Evolutionary conservation across 169 alveolate species (phyloP).

Genomic region (Haemoproteus tartakovskyi): DNA sequence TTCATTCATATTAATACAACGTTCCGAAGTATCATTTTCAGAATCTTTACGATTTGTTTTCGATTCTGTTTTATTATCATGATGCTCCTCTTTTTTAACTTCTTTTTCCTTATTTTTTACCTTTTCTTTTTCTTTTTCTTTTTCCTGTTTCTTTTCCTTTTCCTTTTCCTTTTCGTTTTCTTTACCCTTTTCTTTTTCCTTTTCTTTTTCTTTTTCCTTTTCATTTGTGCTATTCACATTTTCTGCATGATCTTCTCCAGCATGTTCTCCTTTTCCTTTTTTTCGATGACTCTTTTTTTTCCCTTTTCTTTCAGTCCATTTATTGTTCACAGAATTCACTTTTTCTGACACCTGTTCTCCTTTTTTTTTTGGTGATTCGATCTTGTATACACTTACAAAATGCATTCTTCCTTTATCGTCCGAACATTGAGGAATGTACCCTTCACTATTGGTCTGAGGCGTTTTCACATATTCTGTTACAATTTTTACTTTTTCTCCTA

Average conservation of each 20-base stretch:
- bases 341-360: not conserved
- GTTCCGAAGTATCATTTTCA: too few species aligned
- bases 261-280: not conserved
- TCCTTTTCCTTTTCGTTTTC: not conserved
- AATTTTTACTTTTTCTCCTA: slow-evolving; percentile 37
- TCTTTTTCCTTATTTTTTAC: too few species aligned
- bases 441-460: slow-evolving; percentile 60
- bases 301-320: not conserved
- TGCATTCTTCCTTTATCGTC: slow-evolving; percentile 66
- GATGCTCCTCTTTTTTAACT: too few species aligned
- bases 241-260: not conserved
- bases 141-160: not conserved
- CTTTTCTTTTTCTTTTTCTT: not conserved
- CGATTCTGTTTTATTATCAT: too few species aligned
- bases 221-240: not conserved
- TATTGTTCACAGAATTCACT: not conserved
- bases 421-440: slow-evolving; percentile 65
- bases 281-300: not conserved
- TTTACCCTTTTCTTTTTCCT: not conserved
- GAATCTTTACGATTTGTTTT: too few species aligned
- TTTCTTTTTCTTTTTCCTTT: not conserved
- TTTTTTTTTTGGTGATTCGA: slow-evolving; percentile 14
- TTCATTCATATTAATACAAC: slow-evolving; percentile 31
- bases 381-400: slow-evolving; percentile 50
- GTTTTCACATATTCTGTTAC: slow-evolving; percentile 47